These are phyloP conservation scores for Parietichytrium sp. DNA, from an alignment of 108 stramenopile species.

Conservation along the genomic window DNA sequence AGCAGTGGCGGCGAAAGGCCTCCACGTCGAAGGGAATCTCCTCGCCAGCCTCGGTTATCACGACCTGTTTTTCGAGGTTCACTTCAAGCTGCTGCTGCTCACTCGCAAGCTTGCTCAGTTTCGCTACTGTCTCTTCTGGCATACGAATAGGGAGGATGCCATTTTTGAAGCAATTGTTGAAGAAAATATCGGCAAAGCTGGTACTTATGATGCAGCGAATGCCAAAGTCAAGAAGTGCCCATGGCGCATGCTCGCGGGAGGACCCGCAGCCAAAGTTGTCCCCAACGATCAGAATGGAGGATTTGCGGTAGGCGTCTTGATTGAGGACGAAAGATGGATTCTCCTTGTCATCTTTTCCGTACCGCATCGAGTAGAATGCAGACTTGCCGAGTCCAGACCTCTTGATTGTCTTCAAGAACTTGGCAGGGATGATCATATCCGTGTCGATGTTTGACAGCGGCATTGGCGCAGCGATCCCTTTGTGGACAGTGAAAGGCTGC, in stretches of 20 bases:
- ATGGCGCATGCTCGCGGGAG: slow-evolving; percentile 88
- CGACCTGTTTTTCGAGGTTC: slow-evolving; percentile 80
- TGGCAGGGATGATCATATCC: slow-evolving; percentile 94
- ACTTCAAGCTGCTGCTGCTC: slow-evolving; percentile 76
- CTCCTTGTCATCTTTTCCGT: slow-evolving; percentile 51
- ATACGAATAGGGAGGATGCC: slow-evolving; percentile 86
- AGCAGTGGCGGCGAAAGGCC: slow-evolving; percentile 80
- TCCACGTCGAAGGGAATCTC: slow-evolving; percentile 79
- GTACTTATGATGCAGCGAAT: slow-evolving; percentile 83
- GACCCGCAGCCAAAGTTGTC: slow-evolving; percentile 91
- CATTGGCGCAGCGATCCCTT: slow-evolving; percentile 78
- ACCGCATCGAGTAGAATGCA: slow-evolving; percentile 85
- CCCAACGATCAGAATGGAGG: slow-evolving; percentile 80
- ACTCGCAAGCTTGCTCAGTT: slow-evolving; percentile 68
- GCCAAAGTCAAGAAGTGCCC: slow-evolving; percentile 88
- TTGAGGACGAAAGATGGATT: slow-evolving; percentile 86
- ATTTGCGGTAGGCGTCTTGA: slow-evolving; percentile 71
- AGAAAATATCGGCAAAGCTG: slow-evolving; percentile 89
- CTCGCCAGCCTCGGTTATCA: slow-evolving; percentile 72
- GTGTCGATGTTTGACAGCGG: slow-evolving; percentile 92
- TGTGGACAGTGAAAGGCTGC: slow-evolving; percentile 69
- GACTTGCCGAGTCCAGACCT: slow-evolving; percentile 84
- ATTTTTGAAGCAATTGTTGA: slow-evolving; percentile 95
- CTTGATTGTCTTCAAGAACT: slow-evolving; percentile 90
- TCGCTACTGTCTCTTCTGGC: slow-evolving; percentile 70